Base-by-base conservation (phyloP, 495 filamentous ascomycete genomes). In the Friedmanniomyces simplex region DNA sequence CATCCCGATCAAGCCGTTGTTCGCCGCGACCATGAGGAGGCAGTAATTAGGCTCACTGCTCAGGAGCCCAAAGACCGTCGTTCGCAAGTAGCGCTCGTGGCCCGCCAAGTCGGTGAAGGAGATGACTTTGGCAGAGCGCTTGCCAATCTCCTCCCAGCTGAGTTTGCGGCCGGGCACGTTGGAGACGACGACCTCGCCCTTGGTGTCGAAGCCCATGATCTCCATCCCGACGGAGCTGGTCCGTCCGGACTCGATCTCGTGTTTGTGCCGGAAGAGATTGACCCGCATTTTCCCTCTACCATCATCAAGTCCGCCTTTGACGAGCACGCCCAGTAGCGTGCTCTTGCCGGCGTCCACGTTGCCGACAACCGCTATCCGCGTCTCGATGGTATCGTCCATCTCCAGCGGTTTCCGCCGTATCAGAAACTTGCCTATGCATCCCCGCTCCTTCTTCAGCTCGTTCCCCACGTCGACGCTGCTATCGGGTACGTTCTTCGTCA, bases 221-320 rank as follows among this genome's bases (percentile, higher is more conserved):
- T 98, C 93, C 88, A 95, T 87, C 25, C 93, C 93, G 2, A 98
- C 93, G 1, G 94, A 97, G 69, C 87, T 93, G 7, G 93, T 98
- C 57, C 93, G 79, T 0, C 93, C 93, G 49, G 86, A 91, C 68
- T 98, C 93, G 48, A 97, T 84, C 70, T 98, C 93, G 66, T 98
- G 93, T 69, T 97, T 97, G 66, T 98, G 93, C 22, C 93, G 78
- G 75, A 98, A 98, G 13, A 98, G 86, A 62, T 97, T 98, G 57
- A 98, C 86, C 51, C 93, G 86, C 36, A 91, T 90, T 72, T 88
- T 91, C 24, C 93, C 93, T 62, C 93, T 81, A 5, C 93, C 93
- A 76, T 98, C 93, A 66, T 98, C 93, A 10, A 98, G 82, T 50
- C 85, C 84, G 6, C 93, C 93, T 73, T 98, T 97, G 6, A 97